Conservation (phyloP, 2,329 filamentous ascomycete genomes). For the Paecilomyces dactylethromorphus region DNA sequence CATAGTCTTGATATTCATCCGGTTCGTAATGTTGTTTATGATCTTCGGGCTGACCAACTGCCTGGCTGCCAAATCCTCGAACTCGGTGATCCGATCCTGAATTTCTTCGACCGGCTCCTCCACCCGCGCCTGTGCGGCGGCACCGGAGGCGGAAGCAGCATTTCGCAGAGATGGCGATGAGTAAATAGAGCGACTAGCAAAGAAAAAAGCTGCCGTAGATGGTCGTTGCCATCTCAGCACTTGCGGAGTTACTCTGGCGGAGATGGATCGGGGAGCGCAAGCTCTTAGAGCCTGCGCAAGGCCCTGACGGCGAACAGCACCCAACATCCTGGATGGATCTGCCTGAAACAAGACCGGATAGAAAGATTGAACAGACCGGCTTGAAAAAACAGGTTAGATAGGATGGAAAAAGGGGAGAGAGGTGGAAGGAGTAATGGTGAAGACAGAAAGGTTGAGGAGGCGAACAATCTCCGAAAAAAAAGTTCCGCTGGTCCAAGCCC, state of each 20-base stretch:
- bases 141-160: slow-evolving; percentile 12
- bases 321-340: slow-evolving; percentile 23
- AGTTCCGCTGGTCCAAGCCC: not conserved
- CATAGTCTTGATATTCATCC: slow-evolving; percentile 77
- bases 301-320: slow-evolving; percentile 32
- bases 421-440: not conserved
- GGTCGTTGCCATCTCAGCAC: slow-evolving; percentile 20
- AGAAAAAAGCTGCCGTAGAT: slow-evolving; percentile 9
- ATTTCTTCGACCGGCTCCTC: slow-evolving; percentile 8
- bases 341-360: not conserved
- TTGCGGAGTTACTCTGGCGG: slow-evolving; percentile 19
- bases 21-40: slow-evolving; percentile 60
- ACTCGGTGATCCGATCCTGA: slow-evolving; percentile 25
- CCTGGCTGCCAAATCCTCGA: slow-evolving; percentile 30
- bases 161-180: slow-evolving; percentile 20
- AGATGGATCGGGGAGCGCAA: slow-evolving; percentile 22
- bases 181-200: slow-evolving; percentile 21
- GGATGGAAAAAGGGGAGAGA: not conserved
- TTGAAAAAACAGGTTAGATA: not conserved
- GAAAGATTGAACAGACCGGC: not conserved
- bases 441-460: not conserved
- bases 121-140: slow-evolving; percentile 14
- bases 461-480: not conserved
- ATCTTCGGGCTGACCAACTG: slow-evolving; percentile 56
- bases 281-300: slow-evolving; percentile 30